Conservation (phyloP, 1,139 yeast species). For the Williopsis jadinii region DNA sequence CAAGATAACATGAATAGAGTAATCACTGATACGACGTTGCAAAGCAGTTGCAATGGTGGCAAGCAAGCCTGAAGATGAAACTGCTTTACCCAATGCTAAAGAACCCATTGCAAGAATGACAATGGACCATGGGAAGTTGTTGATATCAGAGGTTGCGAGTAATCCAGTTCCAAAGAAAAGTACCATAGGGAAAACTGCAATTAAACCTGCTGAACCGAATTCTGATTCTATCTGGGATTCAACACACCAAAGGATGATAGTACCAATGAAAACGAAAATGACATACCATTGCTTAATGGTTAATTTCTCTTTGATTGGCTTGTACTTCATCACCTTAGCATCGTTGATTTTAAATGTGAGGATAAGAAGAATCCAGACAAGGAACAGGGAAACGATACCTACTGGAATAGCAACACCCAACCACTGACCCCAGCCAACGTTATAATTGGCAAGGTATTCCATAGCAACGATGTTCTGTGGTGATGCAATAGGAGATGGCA, state of each 20-base stretch:
- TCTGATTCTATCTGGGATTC: conserved; percentile 47
- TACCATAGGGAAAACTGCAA: conserved; percentile 59
- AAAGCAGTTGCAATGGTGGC: conserved; percentile 55
- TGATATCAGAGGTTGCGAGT: conserved; percentile 57
- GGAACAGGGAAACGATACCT: conserved; percentile 44
- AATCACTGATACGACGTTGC: conserved; percentile 48
- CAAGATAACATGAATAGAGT: conserved; percentile 52
- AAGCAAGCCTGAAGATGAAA: conserved; percentile 61
- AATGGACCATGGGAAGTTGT: conserved; percentile 72
- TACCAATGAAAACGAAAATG: conserved; percentile 39
- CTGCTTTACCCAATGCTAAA: conserved; percentile 68
- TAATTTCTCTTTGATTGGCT: conserved; percentile 54
- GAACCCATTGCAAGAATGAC: conserved; percentile 78
- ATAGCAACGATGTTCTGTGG: conserved; percentile 75
- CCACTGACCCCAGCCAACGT: conserved; percentile 72
- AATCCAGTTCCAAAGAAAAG: conserved; percentile 67
- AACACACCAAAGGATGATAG: conserved; percentile 69
- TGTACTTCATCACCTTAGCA: conserved; percentile 36
- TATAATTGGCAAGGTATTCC: conserved; percentile 57
- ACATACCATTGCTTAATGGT: conserved; percentile 60
- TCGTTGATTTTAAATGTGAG: conserved; percentile 45
- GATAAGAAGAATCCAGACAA: conserved; percentile 53
- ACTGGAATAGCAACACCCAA: conserved; percentile 63
- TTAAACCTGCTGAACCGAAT: conserved; percentile 68
- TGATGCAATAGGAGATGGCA: conserved; percentile 77